Evolutionary conservation across 192 early-diverging fungal species (phyloP), one percentile per base, ranked within the genome.

Genomic region (Phlyctochytrium planicorne): DNA sequence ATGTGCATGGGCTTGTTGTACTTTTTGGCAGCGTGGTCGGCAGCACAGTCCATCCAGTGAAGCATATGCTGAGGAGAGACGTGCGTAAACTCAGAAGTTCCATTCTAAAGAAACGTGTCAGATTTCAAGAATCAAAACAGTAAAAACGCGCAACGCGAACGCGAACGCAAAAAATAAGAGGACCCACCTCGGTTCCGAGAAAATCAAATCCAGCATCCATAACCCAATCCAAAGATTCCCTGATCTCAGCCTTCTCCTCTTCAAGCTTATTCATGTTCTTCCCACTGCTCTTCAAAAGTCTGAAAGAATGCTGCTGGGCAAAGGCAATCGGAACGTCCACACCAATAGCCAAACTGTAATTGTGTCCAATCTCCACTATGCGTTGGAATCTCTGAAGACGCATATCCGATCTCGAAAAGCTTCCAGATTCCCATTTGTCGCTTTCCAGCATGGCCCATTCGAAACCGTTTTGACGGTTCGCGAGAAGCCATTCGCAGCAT

Each of bases 61-160:
- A 70, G 61, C 69, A 70, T 70, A 20, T 47, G 47, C 30, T 70
- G 35, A 10, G 69, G 62, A 12, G 61, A 63, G 16, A 56, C 30
- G 69, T 70, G 69, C 27, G 69, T 70, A 35, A 70, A 70, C 36
- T 70, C 69, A 27, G 69, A 70, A 2, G 69, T 70, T 27, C 69
- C 69, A 25, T 29, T 40, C 69, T 68, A 2, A 3, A 16, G 33
- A 55, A 31, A 14, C 12, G 55, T 20, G 6, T 10, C 14, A 57
- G 16, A 27, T 10, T 6, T 14, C 14, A 35, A 1, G 25, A 27
- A 16, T 20, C 17, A 20, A 35, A 35, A 16, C 17, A 62, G 61
- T 62, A 27, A 1, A 17, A 31, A 0, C n/a, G 61, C 16, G 27
- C 16, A 30, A 2, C 57, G 16, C 24, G 50, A 52, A 50, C 29